Evolutionary conservation across 106 monocot genomes (phyloP).

Genomic region (Acanthochlamys bracteata): DNA sequence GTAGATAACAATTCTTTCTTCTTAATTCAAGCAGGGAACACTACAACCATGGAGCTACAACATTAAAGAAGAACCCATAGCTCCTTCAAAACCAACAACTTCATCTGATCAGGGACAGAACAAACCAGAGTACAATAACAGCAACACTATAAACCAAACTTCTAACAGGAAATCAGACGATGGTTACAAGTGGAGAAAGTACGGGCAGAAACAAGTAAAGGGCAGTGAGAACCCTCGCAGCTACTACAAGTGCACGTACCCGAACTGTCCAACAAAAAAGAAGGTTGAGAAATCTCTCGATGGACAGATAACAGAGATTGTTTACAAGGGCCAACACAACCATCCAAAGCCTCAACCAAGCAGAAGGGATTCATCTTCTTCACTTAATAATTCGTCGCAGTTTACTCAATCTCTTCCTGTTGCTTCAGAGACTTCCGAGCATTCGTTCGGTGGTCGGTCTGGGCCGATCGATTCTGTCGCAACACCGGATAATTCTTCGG

Average conservation of each 20-base stretch:
- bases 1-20: too few species aligned
- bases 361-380: conserved; percentile 23
- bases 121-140: background rate
- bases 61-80: conserved; percentile 4
- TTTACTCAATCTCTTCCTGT: background rate
- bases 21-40: background rate
- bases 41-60: conserved; percentile 18
- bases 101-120: conserved; percentile 14
- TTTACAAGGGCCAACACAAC: conserved; percentile 46
- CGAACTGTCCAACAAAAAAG: conserved; percentile 39
- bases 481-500: conserved; percentile 47
- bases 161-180: conserved; percentile 31
- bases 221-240: conserved; percentile 50
- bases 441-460: conserved; percentile 13
- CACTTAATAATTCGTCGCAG: background rate
- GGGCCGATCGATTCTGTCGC: conserved; percentile 18
- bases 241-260: conserved; percentile 54
- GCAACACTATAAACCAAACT: background rate
- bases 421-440: conserved; percentile 12
- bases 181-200: conserved; percentile 57
- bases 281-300: conserved; percentile 38
- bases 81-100: conserved; percentile 6
- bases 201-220: conserved; percentile 53
- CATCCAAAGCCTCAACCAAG: conserved; percentile 41
- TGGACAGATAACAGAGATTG: conserved; percentile 50